Evolutionary conservation across 306 rosid genomes (phyloP).

Genomic region (Glycine latifolia): DNA sequence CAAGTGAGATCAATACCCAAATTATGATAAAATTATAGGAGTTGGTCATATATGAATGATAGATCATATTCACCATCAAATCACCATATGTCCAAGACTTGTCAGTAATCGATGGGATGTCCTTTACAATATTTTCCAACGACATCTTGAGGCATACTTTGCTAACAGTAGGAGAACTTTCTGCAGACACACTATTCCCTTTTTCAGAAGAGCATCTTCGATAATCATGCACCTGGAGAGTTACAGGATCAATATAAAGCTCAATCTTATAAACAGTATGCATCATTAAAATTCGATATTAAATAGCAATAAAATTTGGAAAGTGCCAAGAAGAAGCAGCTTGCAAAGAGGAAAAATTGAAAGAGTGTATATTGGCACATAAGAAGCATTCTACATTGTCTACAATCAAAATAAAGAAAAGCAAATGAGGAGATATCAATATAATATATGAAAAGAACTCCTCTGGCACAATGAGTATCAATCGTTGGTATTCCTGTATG

Average conservation of each 20-base stretch:
- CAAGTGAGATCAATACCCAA: constrained; percentile 42
- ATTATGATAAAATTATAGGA: constrained; percentile 33
- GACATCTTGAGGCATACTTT: constrained; percentile 89
- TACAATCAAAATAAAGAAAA: background rate
- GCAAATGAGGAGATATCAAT: background rate
- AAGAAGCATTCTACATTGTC: constrained; percentile 19
- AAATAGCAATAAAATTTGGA: constrained; percentile 30
- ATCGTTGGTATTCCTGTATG: constrained; percentile 13
- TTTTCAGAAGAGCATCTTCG: constrained; percentile 72
- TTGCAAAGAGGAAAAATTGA: background rate
- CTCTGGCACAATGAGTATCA: constrained; percentile 21
- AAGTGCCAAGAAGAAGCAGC: constrained; percentile 15
- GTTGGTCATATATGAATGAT: constrained; percentile 37
- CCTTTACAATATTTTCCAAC: constrained; percentile 96
- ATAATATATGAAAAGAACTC: constrained; percentile 14
- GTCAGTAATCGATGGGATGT: constrained; percentile 83
- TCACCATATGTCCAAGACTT: constrained; percentile 97
- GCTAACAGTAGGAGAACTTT: constrained; percentile 65
- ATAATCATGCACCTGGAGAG: constrained; percentile 82
- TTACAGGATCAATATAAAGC: constrained; percentile 40
- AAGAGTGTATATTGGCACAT: constrained; percentile 6
- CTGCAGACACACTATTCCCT: constrained; percentile 59
- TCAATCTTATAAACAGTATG: constrained; percentile 36
- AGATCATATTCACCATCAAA: constrained; percentile 77
- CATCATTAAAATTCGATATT: constrained; percentile 15